Base-by-base conservation (phyloP, 805 yeast species). In the Metschnikowia vanudenii region DNA sequence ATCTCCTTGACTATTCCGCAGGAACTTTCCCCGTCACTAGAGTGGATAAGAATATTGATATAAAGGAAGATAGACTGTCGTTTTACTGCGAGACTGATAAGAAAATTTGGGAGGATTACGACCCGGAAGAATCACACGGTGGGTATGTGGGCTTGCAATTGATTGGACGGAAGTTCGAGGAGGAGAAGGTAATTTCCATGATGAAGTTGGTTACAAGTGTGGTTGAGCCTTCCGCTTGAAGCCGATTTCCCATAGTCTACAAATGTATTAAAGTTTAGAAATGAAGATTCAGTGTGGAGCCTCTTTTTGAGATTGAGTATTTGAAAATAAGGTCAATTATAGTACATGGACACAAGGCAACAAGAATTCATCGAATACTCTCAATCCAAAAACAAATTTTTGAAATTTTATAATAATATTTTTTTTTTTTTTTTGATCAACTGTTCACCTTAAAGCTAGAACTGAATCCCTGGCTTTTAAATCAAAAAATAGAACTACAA, bases 121-220 rank as follows among this genome's bases (percentile, higher is more conserved):
- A 79, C 51, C 75, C 84, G 1, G 73, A 65, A 42, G 75, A 75
- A 50, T 69, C 74, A 60, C 73, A 79, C 52, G 84, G 82, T 4
- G 79, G 82, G 45, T 83, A 88, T 0, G 82, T 80, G 12, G 79
- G 82, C 16, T 64, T 85, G n/a, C 89, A 84, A 61, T 65, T 85
- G 26, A 79, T 83, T 3, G 81, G 85, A n/a, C 71, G 72, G 47
- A 72, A 79, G 43, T 68, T 74, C 16, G 76, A 81, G 54, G 91
- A 84, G 54, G 90, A 84, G 56, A 81, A 81, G 58, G 78, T 73
- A 4, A 57, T 81, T 35, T 69, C 66, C 43, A 72, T 78, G 56
- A 72, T 79, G 76, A 63, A 67, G 47, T 57, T 67, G n/a, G 47
- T 53, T 9, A 8, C 47, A 3, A 36, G 29, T 6, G 28, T 35